Conservation (phyloP, 805 yeast genomes). For the Metschnikowia borealis region DNA sequence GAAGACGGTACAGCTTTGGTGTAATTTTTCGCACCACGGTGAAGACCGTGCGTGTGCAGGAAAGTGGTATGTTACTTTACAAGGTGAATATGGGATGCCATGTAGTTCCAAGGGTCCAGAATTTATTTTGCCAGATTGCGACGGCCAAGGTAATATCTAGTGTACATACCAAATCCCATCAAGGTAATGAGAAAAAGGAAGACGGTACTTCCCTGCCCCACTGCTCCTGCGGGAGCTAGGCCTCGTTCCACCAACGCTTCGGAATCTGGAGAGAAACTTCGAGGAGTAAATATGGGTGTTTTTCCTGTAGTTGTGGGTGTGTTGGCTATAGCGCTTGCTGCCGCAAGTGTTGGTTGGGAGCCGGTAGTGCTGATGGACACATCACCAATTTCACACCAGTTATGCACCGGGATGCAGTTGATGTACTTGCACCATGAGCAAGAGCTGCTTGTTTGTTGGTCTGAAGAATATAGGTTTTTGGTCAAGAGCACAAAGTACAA, state of each 20-base stretch:
- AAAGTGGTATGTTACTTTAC: not conserved
- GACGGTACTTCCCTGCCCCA: not conserved
- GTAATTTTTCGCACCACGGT: constrained; percentile 4
- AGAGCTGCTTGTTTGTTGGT: constrained; percentile 42
- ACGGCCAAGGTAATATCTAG: not conserved
- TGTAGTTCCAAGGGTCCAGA: not conserved
- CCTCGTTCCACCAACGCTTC: not conserved
- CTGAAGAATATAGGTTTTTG: constrained; percentile 40
- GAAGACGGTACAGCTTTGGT: not conserved
- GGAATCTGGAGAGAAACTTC: not conserved
- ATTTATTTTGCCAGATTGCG: not conserved
- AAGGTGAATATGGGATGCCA: not conserved
- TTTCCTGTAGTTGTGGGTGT: constrained; percentile 4
- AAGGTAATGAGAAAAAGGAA: not conserved
- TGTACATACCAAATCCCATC: not conserved
- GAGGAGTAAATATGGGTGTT: not conserved
- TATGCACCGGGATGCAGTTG: constrained; percentile 65
- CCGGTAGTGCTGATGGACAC: constrained; percentile 22
- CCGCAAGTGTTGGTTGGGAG: constrained; percentile 7
- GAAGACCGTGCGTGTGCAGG: constrained; percentile 1
- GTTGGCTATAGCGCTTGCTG: constrained; percentile 2
- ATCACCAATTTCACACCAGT: constrained; percentile 60
- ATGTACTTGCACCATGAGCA: constrained; percentile 75
- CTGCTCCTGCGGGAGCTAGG: not conserved
- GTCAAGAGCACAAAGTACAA: constrained; percentile 49